phyloP scores from a whole-genome alignment of 2,329 filamentous ascomycete species.

The Diaporthe sp. region DNA sequence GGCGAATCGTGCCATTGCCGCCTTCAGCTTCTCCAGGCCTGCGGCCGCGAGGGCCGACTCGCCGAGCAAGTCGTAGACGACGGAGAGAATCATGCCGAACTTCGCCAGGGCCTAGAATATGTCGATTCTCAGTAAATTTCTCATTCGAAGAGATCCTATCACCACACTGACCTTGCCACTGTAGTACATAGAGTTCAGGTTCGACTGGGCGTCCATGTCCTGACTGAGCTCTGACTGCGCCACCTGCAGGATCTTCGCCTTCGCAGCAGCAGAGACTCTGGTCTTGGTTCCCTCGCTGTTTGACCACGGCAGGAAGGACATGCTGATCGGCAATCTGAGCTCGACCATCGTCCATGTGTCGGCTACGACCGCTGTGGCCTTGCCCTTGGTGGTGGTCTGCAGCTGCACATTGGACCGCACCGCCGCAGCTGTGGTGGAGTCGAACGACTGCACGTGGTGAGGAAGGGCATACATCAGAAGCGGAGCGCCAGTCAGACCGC shows the following conservation, averaged over 20 bases:
- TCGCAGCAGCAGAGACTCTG: conserved; percentile 64
- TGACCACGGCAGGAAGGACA: conserved; percentile 86
- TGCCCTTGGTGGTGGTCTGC: conserved; percentile 87
- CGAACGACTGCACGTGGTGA: conserved; percentile 85
- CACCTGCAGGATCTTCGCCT: conserved; percentile 69
- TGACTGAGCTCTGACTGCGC: conserved; percentile 82
- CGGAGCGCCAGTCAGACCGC: conserved; percentile 69
- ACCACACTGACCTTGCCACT: conserved; percentile 78
- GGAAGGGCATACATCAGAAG: conserved; percentile 90
- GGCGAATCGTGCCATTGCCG: conserved; percentile 74
- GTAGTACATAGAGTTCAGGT: conserved; percentile 92
- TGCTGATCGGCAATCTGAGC: conserved; percentile 74
- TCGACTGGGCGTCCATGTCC: conserved; percentile 78
- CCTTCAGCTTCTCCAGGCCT: conserved; percentile 73
- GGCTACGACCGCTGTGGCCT: conserved; percentile 78
- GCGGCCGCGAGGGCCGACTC: conserved; percentile 68
- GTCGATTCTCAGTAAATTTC: conserved; percentile 22
- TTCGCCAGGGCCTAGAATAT: conserved; percentile 74
- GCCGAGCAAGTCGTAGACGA: conserved; percentile 72
- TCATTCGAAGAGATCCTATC: too few species aligned
- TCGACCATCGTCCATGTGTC: conserved; percentile 86
- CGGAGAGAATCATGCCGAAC: conserved; percentile 78
- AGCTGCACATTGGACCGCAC: conserved; percentile 70
- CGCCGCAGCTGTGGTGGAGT: conserved; percentile 64
- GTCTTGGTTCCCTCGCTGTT: conserved; percentile 62